Conservation (phyloP, 257 asterid genomes). For the Nyctanthes arbortristis region DNA sequence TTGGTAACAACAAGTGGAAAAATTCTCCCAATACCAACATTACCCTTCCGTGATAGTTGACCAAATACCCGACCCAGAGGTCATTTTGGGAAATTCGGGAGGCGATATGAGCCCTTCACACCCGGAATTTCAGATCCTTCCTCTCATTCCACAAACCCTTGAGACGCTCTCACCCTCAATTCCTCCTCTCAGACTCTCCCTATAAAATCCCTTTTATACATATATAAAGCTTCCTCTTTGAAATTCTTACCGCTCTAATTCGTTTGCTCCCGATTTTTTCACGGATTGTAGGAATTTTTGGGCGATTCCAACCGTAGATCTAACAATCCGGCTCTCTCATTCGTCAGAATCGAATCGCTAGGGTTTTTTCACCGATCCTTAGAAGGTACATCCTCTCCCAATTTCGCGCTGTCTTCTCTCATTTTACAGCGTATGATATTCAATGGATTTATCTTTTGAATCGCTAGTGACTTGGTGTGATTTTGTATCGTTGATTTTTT, state of each 20-base stretch:
- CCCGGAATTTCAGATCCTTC: conserved; percentile 26
- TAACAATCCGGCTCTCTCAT: no score
- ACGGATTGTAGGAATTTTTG: background rate
- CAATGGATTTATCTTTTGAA: no score
- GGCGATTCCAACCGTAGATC: conserved; percentile 41
- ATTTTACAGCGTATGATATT: no score
- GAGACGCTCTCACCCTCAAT: conserved; percentile 10
- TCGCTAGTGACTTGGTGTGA: no score
- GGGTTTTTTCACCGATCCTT: no score
- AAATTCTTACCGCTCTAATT: conserved; percentile 49
- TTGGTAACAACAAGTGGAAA: background rate
- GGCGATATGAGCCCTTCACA: conserved; percentile 23
- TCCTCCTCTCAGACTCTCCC: conserved; percentile 22
- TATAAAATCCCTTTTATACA: conserved; percentile 24
- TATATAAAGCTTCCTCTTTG: conserved; percentile 43
- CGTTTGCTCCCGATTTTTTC: background rate
- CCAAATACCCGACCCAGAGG: conserved; percentile 10
- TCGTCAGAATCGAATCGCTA: no score
- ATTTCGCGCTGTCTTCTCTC: no score
- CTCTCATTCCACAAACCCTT: conserved; percentile 16
- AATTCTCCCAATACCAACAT: background rate
- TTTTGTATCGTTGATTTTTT: no score
- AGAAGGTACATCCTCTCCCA: no score
- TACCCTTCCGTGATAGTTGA: background rate
- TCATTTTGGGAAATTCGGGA: conserved; percentile 19